These are phyloP conservation scores for Trypanosomatidae sp. DNA, from an alignment of 208 protist species.

Conservation along the genomic window DNA sequence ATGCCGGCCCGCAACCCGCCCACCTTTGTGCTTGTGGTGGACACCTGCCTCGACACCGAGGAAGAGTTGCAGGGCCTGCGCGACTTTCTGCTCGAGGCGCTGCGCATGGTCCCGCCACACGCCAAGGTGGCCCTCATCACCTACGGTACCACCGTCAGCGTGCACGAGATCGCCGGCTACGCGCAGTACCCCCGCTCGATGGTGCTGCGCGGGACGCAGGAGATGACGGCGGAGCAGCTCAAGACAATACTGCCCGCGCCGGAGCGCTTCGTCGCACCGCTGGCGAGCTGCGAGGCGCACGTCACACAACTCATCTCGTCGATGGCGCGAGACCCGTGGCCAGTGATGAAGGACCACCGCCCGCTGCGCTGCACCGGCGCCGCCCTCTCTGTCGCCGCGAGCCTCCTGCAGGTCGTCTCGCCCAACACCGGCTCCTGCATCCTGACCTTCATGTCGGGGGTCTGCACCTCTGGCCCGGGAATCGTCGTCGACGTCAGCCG, in stretches of 20 bases:
- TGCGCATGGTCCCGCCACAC: constrained; percentile 94
- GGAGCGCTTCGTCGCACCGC: constrained; percentile 75
- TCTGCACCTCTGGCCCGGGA: constrained; percentile 95
- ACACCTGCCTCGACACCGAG: constrained; percentile 96
- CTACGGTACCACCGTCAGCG: constrained; percentile 95
- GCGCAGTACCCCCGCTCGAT: constrained; percentile 84
- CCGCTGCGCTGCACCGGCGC: constrained; percentile 96
- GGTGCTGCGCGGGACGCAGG: constrained; percentile 77
- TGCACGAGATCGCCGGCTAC: constrained; percentile 74
- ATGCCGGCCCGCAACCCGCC: constrained; percentile 45
- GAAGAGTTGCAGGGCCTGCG: constrained; percentile 94
- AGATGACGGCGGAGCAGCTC: constrained; percentile 64
- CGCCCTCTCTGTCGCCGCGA: constrained; percentile 96
- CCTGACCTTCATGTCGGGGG: constrained; percentile 96
- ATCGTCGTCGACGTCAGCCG: constrained; percentile 91
- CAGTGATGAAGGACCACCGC: constrained; percentile 90
- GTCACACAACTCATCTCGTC: constrained; percentile 94
- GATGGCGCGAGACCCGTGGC: constrained; percentile 95
- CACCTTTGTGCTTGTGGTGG: constrained; percentile 96
- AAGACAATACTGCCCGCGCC: constrained; percentile 45
- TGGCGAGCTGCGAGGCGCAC: constrained; percentile 52
- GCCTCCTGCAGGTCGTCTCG: constrained; percentile 91
- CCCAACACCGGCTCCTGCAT: constrained; percentile 93
- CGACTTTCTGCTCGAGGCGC: constrained; percentile 90
- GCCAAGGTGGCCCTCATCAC: constrained; percentile 96